phyloP scores from a whole-genome alignment of 495 filamentous ascomycete species.

The Trichoderma parareesei region DNA sequence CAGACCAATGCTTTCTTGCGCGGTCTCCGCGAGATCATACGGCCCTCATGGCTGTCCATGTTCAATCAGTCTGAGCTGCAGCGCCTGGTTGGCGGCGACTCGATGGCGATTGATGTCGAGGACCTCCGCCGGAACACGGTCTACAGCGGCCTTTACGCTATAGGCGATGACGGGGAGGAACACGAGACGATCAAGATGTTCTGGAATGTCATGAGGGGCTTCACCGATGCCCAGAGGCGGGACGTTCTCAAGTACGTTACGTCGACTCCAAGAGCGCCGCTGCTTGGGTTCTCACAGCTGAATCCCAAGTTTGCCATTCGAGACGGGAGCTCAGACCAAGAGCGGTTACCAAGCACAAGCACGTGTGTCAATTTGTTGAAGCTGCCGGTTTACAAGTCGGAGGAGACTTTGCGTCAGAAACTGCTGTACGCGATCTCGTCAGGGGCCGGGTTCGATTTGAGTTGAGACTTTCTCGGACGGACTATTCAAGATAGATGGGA shows the following conservation, averaged over 20 bases:
- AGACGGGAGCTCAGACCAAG: constrained; percentile 73
- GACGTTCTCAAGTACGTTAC: constrained; percentile 96
- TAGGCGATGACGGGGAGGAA: constrained; percentile 80
- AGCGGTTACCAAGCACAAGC: constrained; percentile 81
- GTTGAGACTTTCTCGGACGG: constrained; percentile 32
- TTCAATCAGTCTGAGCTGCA: constrained; percentile 96
- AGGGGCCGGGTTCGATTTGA: constrained; percentile 92
- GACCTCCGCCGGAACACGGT: constrained; percentile 80
- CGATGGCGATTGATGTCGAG: constrained; percentile 73
- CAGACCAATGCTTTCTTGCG: constrained; percentile 84
- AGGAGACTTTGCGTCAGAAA: constrained; percentile 59
- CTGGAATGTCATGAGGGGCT: constrained; percentile 77
- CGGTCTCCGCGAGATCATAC: constrained; percentile 80
- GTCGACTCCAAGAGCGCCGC: constrained; percentile 81
- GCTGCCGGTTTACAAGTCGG: constrained; percentile 70
- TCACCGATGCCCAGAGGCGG: constrained; percentile 66
- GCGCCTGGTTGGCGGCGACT: constrained; percentile 81
- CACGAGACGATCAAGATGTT: constrained; percentile 80
- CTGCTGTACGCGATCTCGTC: constrained; percentile 85
- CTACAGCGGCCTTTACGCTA: constrained; percentile 79
- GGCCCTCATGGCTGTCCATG: constrained; percentile 91
- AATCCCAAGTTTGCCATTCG: constrained; percentile 84
- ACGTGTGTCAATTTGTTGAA: constrained; percentile 97
- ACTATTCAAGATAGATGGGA: neutral
- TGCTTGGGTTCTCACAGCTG: constrained; percentile 82